Evolutionary conservation across 164 flowering plant genomes (phyloP).

Genomic region (Vitis vinifera): DNA sequence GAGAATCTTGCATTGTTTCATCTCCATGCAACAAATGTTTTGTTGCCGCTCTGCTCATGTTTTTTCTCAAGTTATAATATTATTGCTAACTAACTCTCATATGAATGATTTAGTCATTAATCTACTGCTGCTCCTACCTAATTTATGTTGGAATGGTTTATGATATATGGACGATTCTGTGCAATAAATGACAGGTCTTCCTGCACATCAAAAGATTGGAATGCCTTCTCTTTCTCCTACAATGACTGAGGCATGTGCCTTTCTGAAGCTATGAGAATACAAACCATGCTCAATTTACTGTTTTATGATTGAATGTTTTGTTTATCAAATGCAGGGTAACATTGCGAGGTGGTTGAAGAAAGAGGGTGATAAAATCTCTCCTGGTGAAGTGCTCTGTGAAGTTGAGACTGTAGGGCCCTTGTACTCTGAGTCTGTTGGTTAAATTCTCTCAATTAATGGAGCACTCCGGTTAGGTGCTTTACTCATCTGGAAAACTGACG

Average conservation of each 20-base stretch:
- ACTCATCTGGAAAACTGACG: neutral
- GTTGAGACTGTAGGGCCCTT: conserved; percentile 81
- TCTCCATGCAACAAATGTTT: too few relatives aligned
- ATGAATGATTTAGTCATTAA: neutral
- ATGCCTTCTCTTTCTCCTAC: conserved; percentile 99
- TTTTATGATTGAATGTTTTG: conserved; percentile 9
- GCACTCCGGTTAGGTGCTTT: neutral
- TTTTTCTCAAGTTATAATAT: too few relatives aligned
- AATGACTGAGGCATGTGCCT: conserved; percentile 75
- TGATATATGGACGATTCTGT: neutral
- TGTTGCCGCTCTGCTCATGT: too few relatives aligned
- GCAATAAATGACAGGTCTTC: conserved; percentile 62
- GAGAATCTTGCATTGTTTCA: too few relatives aligned
- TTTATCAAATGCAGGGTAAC: conserved; percentile 63
- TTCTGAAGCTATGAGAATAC: neutral
- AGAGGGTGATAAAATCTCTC: conserved; percentile 86
- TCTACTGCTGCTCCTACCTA: neutral
- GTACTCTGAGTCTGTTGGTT: neutral
- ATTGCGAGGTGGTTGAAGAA: conserved; percentile 97
- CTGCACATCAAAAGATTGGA: conserved; percentile 95
- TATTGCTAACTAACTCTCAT: too few relatives aligned
- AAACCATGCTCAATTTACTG: neutral
- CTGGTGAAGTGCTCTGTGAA: conserved; percentile 99
- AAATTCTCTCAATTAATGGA: neutral
- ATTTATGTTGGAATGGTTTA: neutral